Evolutionary conservation across 2,329 filamentous ascomycete genomes (phyloP).

Genomic region (Tolypocladium amazonense): DNA sequence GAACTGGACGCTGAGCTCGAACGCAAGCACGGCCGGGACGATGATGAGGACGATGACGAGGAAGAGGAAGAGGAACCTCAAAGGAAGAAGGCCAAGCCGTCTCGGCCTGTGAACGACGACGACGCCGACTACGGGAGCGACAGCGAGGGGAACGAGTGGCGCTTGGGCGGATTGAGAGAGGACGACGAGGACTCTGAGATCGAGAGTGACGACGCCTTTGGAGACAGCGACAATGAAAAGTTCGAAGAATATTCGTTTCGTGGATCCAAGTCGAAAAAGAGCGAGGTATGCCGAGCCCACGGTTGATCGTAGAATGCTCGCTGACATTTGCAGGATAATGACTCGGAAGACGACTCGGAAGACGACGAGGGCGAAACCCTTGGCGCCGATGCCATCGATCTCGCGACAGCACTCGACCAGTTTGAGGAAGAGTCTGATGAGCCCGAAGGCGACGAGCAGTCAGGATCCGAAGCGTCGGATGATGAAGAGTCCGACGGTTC

Average conservation of each 20-base stretch:
- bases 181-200: slow-evolving; percentile 54
- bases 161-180: slow-evolving; percentile 49
- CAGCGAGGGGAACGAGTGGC: slow-evolving; percentile 79
- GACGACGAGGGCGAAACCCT: slow-evolving; percentile 47
- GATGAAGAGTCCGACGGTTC: slow-evolving; percentile 34
- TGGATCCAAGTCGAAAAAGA: slow-evolving; percentile 29
- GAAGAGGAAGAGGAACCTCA: slow-evolving; percentile 34
- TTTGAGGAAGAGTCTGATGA: slow-evolving; percentile 39
- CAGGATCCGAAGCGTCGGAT: slow-evolving; percentile 28
- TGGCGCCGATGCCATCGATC: slow-evolving; percentile 48
- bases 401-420: slow-evolving; percentile 46
- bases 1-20: slow-evolving; percentile 38
- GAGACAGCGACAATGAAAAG: slow-evolving; percentile 75
- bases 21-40: slow-evolving; percentile 32
- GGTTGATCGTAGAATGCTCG: background rate
- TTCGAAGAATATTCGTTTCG: slow-evolving; percentile 63
- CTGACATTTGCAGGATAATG: slow-evolving; percentile 2
- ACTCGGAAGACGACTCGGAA: slow-evolving; percentile 46
- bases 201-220: slow-evolving; percentile 71
- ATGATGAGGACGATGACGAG: slow-evolving; percentile 33
- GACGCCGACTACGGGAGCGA: slow-evolving; percentile 68
- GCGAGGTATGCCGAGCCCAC: slow-evolving; percentile 11
- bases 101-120: slow-evolving; percentile 34
- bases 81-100: slow-evolving; percentile 29
- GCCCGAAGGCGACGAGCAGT: slow-evolving; percentile 32